phyloP scores from a whole-genome alignment of 2,329 filamentous ascomycete genomes.

The Colletotrichum costaricense region DNA sequence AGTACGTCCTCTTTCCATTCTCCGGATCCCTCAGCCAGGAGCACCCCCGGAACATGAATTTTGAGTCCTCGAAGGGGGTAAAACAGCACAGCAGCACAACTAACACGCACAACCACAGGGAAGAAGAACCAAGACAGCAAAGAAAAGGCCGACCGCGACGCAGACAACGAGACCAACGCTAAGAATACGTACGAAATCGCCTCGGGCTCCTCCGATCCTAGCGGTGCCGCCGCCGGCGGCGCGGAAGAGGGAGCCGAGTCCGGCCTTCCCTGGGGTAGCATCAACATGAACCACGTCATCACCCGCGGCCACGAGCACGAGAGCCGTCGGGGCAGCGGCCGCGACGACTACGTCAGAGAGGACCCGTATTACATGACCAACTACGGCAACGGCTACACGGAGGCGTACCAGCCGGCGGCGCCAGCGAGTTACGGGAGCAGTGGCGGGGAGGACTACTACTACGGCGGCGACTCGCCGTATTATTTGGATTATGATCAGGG shows the following conservation, averaged over 20 bases:
- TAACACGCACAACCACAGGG: constrained; percentile 55
- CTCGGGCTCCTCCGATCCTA: constrained; percentile 59
- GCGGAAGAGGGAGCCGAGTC: constrained; percentile 63
- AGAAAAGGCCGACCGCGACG: constrained; percentile 72
- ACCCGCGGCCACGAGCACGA: constrained; percentile 62
- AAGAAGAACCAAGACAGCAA: constrained; percentile 77
- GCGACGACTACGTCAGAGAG: constrained; percentile 49
- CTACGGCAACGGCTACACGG: constrained; percentile 36
- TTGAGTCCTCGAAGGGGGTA: background rate
- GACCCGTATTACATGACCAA: constrained; percentile 45
- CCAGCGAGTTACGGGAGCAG: constrained; percentile 47
- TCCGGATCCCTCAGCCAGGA: background rate
- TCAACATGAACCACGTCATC: constrained; percentile 69
- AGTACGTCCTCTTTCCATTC: constrained; percentile 61
- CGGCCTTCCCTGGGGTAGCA: constrained; percentile 78
- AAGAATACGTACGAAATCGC: constrained; percentile 73
- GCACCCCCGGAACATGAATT: too few relatives aligned
- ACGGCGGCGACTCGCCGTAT: constrained; percentile 42
- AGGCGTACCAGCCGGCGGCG: constrained; percentile 37
- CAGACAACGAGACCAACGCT: constrained; percentile 72
- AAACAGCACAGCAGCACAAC: background rate
- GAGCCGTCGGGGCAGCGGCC: constrained; percentile 55
- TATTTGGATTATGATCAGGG: constrained; percentile 38
- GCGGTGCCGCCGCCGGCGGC: too few relatives aligned
- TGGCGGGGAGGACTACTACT: constrained; percentile 47